Percentiles rank a stretch among this genome's conserved stretches.
These are phyloP conservation scores for Casuarina cunninghamiana DNA, from an alignment of 306 rosid species.

Conservation along the genomic window DNA sequence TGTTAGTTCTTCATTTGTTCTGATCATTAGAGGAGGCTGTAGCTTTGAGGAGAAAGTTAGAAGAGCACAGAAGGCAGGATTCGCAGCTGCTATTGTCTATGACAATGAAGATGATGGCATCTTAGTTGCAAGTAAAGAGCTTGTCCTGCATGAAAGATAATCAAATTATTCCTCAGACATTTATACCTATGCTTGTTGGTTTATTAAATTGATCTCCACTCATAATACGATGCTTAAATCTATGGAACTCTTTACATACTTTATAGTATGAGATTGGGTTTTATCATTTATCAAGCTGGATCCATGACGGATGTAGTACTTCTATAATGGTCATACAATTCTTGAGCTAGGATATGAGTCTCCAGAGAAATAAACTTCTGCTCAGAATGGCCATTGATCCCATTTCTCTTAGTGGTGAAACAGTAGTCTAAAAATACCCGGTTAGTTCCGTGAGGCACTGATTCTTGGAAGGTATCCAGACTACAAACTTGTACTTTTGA, in stretches of 20 bases:
- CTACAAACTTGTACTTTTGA: not conserved
- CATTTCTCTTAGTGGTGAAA: not conserved
- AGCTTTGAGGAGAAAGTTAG: slow-evolving; percentile 95
- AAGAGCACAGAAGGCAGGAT: slow-evolving; percentile 84
- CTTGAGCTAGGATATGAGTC: not conserved
- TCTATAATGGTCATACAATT: not conserved
- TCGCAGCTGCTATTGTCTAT: slow-evolving; percentile 82
- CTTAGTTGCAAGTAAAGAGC: slow-evolving; percentile 86
- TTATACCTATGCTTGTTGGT: not conserved
- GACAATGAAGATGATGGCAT: slow-evolving; percentile 68
- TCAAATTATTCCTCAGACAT: not conserved
- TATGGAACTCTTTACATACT: not conserved
- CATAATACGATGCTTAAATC: not conserved
- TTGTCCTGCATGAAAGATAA: slow-evolving; percentile 18
- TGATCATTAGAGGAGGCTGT: slow-evolving; percentile 89
- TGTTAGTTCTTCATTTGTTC: slow-evolving; percentile 61
- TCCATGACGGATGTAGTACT: not conserved
- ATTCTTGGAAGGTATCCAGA: not conserved
- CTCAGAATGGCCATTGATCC: not conserved
- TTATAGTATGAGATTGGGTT: not conserved
- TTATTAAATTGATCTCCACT: not conserved
- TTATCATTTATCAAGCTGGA: not conserved
- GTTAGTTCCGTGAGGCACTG: not conserved
- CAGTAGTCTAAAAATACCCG: not conserved
- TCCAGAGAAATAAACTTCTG: not conserved